Conservation (phyloP, 345 rosid genomes). For the Kandelia obovata region DNA sequence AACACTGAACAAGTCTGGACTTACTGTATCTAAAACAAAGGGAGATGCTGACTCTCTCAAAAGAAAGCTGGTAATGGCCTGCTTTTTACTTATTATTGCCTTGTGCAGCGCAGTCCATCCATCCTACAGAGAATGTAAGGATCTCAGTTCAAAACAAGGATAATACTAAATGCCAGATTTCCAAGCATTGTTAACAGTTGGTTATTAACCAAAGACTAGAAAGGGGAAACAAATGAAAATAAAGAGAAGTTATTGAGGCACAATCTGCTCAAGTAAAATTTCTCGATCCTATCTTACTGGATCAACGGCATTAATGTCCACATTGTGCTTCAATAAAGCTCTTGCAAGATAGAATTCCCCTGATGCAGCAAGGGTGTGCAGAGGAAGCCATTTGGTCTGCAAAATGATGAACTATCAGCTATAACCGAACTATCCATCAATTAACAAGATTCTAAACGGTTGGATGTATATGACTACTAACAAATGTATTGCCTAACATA, state of each 20-base stretch:
- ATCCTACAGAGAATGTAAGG: constrained; percentile 41
- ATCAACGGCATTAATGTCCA: constrained; percentile 75
- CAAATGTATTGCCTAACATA: not conserved
- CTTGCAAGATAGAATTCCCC: constrained; percentile 81
- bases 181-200: not conserved
- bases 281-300: constrained; percentile 37
- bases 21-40: constrained; percentile 69
- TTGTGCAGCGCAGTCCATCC: constrained; percentile 81
- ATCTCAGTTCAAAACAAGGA: constrained; percentile 10
- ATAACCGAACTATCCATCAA: not conserved
- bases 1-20: constrained; percentile 12
- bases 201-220: not conserved
- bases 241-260: not conserved
- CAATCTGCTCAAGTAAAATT: not conserved
- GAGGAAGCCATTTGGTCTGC: constrained; percentile 70
- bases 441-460: not conserved
- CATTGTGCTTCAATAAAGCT: constrained; percentile 69
- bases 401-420: not conserved
- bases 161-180: not conserved
- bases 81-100: constrained; percentile 81
- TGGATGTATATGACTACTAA: not conserved
- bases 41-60: constrained; percentile 91
- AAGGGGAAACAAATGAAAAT: not conserved
- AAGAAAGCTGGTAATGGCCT: constrained; percentile 72
- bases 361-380: constrained; percentile 83